A percentile compares a stretch with the other conserved stretches of the same genome.
These are phyloP conservation scores for Calocybe gambosa DNA, from an alignment of 1,284 basidiomycete genomes.

Conservation along the genomic window DNA sequence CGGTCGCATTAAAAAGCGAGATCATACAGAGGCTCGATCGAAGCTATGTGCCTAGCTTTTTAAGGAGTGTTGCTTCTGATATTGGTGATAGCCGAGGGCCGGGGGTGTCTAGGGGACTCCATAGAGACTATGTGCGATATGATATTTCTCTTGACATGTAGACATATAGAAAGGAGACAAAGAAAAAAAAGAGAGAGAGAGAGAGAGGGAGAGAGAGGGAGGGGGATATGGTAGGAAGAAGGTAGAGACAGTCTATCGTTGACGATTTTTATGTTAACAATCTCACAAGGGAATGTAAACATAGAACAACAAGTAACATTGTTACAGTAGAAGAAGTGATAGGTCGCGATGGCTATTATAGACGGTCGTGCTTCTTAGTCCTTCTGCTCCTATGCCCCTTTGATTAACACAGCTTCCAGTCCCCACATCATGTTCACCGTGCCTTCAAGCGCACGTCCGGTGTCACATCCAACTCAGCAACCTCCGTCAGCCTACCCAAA, in stretches of 20 bases:
- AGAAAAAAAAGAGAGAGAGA: too few species aligned
- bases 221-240: too few species aligned
- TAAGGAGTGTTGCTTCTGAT: neutral
- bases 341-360: too few species aligned
- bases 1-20: too few species aligned
- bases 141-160: too few species aligned
- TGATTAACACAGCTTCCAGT: neutral
- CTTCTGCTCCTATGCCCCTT: too few species aligned
- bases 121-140: conserved; percentile 4
- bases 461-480: conserved; percentile 6
- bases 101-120: conserved; percentile 15
- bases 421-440: conserved; percentile 7
- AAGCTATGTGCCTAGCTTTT: neutral
- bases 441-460: conserved; percentile 9
- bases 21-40: too few species aligned
- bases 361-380: too few species aligned
- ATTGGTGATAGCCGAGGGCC: conserved; percentile 9
- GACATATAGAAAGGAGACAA: too few species aligned
- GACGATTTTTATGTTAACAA: too few species aligned
- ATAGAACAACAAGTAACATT: conserved; percentile 14
- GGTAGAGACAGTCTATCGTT: too few species aligned
- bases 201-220: too few species aligned
- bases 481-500: conserved; percentile 2
- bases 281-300: conserved; percentile 9
- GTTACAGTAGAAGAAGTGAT: conserved; percentile 3